Evolutionary conservation across 2,329 filamentous ascomycete species (phyloP).

Genomic region (Cladosporium sp.): DNA sequence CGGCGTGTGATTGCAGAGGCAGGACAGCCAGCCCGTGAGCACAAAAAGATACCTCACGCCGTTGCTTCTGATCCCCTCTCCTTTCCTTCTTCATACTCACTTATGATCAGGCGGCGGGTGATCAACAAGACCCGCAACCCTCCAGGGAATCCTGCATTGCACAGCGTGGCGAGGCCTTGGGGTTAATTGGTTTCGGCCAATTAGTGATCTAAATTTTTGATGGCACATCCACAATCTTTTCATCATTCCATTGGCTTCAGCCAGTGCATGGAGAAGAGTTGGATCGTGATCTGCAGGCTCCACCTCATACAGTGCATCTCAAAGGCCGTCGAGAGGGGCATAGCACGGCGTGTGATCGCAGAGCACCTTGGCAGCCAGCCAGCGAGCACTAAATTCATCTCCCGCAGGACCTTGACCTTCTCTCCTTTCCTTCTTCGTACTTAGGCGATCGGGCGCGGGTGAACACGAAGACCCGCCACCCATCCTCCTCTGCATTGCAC

Average conservation of each 20-base stretch:
- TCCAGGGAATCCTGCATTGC: background rate
- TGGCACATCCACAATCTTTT: background rate
- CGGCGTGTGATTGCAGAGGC: background rate
- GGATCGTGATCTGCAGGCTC: no score
- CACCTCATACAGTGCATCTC: no score
- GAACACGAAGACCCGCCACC: no score
- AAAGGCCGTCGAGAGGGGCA: no score
- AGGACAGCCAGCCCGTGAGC: background rate
- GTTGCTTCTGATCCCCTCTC: background rate
- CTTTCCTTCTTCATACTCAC: background rate
- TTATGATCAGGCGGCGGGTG: background rate
- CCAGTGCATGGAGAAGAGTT: no score
- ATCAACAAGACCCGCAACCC: background rate
- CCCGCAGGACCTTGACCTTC: no score
- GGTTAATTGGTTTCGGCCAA: background rate
- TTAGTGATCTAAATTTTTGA: background rate
- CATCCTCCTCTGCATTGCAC: no score
- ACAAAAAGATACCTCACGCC: background rate
- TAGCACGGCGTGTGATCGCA: no score
- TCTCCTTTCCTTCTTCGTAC: no score
- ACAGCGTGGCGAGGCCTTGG: background rate
- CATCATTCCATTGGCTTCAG: background rate
- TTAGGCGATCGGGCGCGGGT: no score
- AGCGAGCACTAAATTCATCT: no score
- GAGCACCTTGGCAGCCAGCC: no score